Percentiles rank a stretch among this genome's conserved stretches.
Conservation (phyloP, 129 eudicot species). For the Arctium minus region DNA sequence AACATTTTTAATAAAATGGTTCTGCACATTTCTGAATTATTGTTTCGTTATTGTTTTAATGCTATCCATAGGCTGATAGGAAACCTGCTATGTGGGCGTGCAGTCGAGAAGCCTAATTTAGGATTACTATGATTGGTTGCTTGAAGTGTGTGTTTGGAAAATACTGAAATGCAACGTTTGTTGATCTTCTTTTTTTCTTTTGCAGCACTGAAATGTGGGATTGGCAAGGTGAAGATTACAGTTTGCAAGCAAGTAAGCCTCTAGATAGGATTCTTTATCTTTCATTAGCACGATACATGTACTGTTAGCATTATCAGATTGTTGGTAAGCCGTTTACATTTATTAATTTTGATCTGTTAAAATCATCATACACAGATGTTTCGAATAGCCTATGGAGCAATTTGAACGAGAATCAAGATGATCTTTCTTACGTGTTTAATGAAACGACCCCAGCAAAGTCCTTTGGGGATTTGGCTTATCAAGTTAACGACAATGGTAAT, state of each 20-base stretch:
- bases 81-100: neutral
- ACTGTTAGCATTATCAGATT: neutral
- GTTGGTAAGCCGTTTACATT: neutral
- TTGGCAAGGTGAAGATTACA: conserved; percentile 56
- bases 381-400: conserved; percentile 46
- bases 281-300: neutral
- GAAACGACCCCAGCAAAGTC: conserved; percentile 83
- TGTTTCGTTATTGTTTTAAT: neutral
- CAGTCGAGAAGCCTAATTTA: neutral
- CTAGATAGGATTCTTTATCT: conserved; percentile 20
- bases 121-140: neutral
- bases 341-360: conserved; percentile 4
- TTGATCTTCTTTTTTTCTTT: conserved; percentile 18
- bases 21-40: neutral
- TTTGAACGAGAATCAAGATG: conserved; percentile 43
- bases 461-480: conserved; percentile 67
- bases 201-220: conserved; percentile 65
- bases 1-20: neutral
- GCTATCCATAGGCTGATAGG: neutral
- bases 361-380: conserved; percentile 37
- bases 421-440: conserved; percentile 50
- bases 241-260: conserved; percentile 42
- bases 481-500: conserved; percentile 42
- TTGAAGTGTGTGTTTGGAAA: neutral
- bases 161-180: neutral